A percentile compares a stretch with the other conserved stretches of the same genome.
These are phyloP conservation scores for Termitomyces sp. DNA, from an alignment of 768 basidiomycete species.

Conservation along the genomic window DNA sequence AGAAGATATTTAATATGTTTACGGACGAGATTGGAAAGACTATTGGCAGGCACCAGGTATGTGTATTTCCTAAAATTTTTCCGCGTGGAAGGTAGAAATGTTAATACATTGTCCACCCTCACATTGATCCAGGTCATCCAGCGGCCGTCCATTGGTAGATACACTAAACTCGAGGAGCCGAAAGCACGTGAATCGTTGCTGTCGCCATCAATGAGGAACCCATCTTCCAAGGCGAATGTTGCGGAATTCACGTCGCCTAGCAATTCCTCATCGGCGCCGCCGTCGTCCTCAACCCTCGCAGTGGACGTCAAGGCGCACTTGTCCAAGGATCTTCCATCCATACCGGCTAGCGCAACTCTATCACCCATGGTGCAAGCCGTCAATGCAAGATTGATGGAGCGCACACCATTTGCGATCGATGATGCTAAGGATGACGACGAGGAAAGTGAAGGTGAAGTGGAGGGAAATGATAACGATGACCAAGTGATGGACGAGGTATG, in stretches of 20 bases:
- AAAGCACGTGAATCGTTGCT: conserved; percentile 85
- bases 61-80: conserved; percentile 9
- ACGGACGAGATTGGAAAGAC: conserved; percentile 94
- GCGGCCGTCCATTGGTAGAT: conserved; percentile 81
- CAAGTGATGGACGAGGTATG: conserved; percentile 86
- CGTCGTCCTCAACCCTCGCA: conserved; percentile 47
- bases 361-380: conserved; percentile 71
- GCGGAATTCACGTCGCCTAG: conserved; percentile 19
- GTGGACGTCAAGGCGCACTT: conserved; percentile 36
- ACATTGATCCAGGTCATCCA: conserved; percentile 50
- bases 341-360: conserved; percentile 36
- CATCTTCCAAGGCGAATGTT: conserved; percentile 52
- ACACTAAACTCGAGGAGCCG: conserved; percentile 80
- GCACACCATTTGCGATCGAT: conserved; percentile 96
- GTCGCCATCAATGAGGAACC: conserved; percentile 60
- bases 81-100: background rate
- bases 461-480: conserved; percentile 57
- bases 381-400: conserved; percentile 81
- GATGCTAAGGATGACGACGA: conserved; percentile 81
- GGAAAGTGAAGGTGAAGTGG: conserved; percentile 45
- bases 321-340: conserved; percentile 21
- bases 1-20: conserved; percentile 88
- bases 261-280: conserved; percentile 23
- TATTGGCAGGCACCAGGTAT: conserved; percentile 86
- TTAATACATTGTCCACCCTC: background rate